Evolutionary conservation across 768 basidiomycete genomes (phyloP), one percentile per base, ranked within the genome.

Genomic region (Candolleomyces aberdarensis): DNA sequence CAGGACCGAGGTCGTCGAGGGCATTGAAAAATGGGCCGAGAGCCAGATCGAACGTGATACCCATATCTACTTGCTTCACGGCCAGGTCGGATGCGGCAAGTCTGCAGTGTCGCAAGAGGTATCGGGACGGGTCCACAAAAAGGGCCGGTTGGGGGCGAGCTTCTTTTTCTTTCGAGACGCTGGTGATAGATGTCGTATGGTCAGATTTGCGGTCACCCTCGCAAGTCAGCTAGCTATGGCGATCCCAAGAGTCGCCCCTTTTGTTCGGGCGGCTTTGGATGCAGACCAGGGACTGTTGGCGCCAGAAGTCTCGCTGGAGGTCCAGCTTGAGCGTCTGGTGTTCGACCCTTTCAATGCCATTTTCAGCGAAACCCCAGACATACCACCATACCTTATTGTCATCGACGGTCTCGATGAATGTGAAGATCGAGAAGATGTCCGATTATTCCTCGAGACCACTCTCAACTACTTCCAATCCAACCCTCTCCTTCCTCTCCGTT

Each of bases 321-420:
- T 14, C 7, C 53, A 41, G 32, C 32, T 55, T 20, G 26, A 55
- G 39, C 53, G 36, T n/a, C 29, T 61, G 19, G 36, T 61, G 19
- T 56, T 41, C 36, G 20, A 56, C 7, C 31, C 60, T 20, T 10
- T 29, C n/a, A 8, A 17, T 9, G 26, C 31, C 32, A 29, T 22
- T 15, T n/a, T n/a, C 3, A 13, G 29, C 7, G 11, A 5, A 17
- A 9, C 3, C 4, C 5, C 13, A 6, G 14, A 39, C 10, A 5
- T 19, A 4, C n/a, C 36, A 17, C 49, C 50, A 8, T 43, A 31
- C 5, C 5, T 56, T 11, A 56, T 56, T 20, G 41, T 56, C 22
- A 50, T 61, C 22, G 60, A 61, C 29, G 60, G 60, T 0, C 54
- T 61, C 5, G 60, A 61, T 15, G 60, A 61, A 43, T 49, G 54